A percentile compares a stretch with the other conserved stretches of the same genome.
Evolutionary conservation across 202 grass and related monocot genomes (phyloP).

Genomic region (Bolboschoenoplectus hybrid): DNA sequence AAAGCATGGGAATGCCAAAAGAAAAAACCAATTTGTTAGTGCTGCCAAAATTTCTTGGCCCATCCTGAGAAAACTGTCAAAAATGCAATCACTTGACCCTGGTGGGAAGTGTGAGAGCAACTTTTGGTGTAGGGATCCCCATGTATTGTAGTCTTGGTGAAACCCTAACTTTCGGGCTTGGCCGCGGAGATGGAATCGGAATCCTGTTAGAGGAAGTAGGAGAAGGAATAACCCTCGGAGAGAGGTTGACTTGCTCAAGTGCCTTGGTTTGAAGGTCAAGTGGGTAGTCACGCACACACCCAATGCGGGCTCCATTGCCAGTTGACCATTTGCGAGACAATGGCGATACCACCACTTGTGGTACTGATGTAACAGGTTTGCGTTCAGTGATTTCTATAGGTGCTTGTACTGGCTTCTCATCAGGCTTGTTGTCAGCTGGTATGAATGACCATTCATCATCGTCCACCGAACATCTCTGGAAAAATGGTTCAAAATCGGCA

Average conservation of each 20-base stretch:
- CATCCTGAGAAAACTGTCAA: not conserved
- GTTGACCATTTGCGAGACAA: constrained; percentile 80
- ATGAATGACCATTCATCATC: constrained; percentile 67
- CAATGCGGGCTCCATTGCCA: constrained; percentile 65
- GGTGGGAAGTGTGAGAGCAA: constrained; percentile 63
- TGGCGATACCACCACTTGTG: constrained; percentile 31
- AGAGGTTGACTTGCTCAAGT: constrained; percentile 92
- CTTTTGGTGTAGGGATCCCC: constrained; percentile 64
- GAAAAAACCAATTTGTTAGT: constrained; percentile 33
- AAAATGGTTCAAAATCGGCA: not conserved
- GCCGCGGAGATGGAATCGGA: constrained; percentile 85
- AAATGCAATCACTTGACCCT: constrained; percentile 49
- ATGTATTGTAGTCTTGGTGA: constrained; percentile 85
- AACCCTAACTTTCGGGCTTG: constrained; percentile 72
- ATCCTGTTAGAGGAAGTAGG: constrained; percentile 48
- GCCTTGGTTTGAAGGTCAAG: constrained; percentile 74
- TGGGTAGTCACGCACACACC: constrained; percentile 90
- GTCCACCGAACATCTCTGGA: constrained; percentile 75
- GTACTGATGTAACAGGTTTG: constrained; percentile 26
- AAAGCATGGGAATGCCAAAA: constrained; percentile 30
- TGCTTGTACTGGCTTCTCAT: constrained; percentile 1
- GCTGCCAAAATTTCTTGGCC: constrained; percentile 35
- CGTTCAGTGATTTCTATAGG: constrained; percentile 1
- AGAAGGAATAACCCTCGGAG: constrained; percentile 58
- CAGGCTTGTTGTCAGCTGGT: constrained; percentile 40